These are phyloP conservation scores for Podaxis sp. DNA, from an alignment of 768 basidiomycete genomes.

Conservation along the genomic window DNA sequence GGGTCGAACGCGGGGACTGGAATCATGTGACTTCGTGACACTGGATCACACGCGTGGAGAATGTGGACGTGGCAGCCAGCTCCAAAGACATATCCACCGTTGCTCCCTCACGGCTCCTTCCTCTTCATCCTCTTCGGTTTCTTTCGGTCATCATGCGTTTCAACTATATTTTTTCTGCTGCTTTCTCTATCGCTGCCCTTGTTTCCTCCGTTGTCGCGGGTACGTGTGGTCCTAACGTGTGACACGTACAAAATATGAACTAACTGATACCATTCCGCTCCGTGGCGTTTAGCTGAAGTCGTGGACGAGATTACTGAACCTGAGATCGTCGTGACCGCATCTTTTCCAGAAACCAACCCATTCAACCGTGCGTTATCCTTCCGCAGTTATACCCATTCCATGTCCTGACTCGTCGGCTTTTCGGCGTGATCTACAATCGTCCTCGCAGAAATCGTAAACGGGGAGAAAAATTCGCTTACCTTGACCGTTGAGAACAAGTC, in stretches of 20 bases:
- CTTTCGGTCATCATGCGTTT: conserved; percentile 6
- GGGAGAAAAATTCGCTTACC: conserved; percentile 69
- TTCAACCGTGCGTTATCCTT: conserved; percentile 65
- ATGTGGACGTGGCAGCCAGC: conserved; percentile 14
- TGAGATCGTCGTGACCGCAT: conserved; percentile 52
- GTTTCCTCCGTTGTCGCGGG: conserved; percentile 14
- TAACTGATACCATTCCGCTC: neutral
- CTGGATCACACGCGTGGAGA: conserved; percentile 7
- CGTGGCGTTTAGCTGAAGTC: conserved; percentile 18
- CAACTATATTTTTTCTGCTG: neutral
- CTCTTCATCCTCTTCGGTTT: neutral
- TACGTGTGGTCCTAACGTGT: neutral
- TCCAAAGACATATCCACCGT: neutral
- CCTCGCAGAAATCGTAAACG: conserved; percentile 77
- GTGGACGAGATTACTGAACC: conserved; percentile 42
- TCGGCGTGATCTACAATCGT: neutral
- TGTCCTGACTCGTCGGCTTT: conserved; percentile 20
- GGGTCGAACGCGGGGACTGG: neutral
- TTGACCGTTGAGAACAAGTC: conserved; percentile 77
- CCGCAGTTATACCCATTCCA: neutral
- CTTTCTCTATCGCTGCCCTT: conserved; percentile 4
- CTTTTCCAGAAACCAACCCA: conserved; percentile 70
- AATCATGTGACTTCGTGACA: conserved; percentile 4
- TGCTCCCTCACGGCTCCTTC: conserved; percentile 5
- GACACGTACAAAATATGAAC: neutral